Percentiles rank a stretch among this genome's conserved stretches.
phyloP scores from a whole-genome alignment of 148 eudicot genomes.

The Rhododendron ferrugineum region DNA sequence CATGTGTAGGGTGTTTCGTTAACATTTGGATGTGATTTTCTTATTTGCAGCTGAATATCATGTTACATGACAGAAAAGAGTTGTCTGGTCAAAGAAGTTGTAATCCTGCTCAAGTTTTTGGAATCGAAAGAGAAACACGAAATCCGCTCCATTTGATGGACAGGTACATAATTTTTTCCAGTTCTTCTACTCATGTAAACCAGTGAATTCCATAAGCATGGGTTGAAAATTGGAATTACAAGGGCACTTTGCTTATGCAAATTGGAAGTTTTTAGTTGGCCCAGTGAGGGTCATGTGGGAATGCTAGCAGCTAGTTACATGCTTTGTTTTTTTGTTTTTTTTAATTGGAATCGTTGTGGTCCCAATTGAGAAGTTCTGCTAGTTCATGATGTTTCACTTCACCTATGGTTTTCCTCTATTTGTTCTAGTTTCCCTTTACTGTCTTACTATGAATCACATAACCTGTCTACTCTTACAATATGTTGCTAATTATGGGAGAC shows the following conservation, averaged over 20 bases:
- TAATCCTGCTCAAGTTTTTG: slow-evolving; percentile 23
- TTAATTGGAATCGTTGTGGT: neutral
- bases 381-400: neutral
- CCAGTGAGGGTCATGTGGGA: neutral
- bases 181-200: neutral
- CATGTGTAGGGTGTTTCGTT: neutral
- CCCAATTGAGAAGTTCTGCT: neutral
- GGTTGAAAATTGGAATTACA: neutral
- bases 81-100: slow-evolving; percentile 41
- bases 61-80: slow-evolving; percentile 36
- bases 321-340: neutral
- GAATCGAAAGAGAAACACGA: slow-evolving; percentile 7
- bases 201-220: neutral
- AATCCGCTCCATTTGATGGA: slow-evolving; percentile 6
- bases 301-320: neutral
- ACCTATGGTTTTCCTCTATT: neutral
- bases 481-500: neutral
- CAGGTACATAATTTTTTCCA: slow-evolving; percentile 8
- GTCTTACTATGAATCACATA: neutral
- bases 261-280: neutral
- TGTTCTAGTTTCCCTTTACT: neutral
- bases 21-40: neutral
- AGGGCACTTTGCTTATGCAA: neutral
- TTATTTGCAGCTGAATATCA: slow-evolving; percentile 32
- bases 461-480: neutral